Base-by-base conservation (phyloP, 306 rosid species). In the Pyrus communis region DNA sequence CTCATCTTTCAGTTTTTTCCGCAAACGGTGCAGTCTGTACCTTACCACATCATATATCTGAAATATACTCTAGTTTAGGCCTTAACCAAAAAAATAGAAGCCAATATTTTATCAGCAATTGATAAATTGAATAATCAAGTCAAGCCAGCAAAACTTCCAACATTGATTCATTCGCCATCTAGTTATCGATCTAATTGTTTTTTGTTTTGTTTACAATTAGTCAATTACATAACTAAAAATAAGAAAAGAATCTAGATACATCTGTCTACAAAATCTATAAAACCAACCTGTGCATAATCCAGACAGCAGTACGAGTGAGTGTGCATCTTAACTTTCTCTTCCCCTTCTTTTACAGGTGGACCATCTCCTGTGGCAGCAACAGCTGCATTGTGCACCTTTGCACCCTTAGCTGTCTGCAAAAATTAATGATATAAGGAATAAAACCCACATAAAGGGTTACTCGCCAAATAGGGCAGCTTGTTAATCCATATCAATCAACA, bases 1-100 rank as follows among this genome's bases (percentile, higher is more conserved):
- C 82, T 94, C 98, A 88, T 92, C 98, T 90, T 94, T 94, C 88
- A 94, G 77, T 90, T 92, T 94, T 83, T 94, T 91, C 84, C 87
- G 92, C 97, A 94, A 88, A 42, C 97, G 96, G 80, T 94, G 96
- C 80, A 94, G 75, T 85, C 98, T 88, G 87, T 94, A 94, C 90
- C 97, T 86, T 35, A 90, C 89, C 78, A 90, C 98, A 87, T 94
- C 98, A 77, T 83, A 88, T 78, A 94, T 87, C 97, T 94, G 89
- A 82, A 89, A 76, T 61, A 73, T 45, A 79, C 75, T 75, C 60
- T 68, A 80, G 59, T 70, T 77, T 52, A 63, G 78, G 78, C 69
- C 57, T 70, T 84, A 69, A 65, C 51, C 49, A 18, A 77, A 80
- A 81, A 51, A 60, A 51, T 21, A 80, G 45, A 78, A 70, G 78